Conservation (phyloP, 2,329 filamentous ascomycete genomes). For the Juglanconis oblonga region DNA sequence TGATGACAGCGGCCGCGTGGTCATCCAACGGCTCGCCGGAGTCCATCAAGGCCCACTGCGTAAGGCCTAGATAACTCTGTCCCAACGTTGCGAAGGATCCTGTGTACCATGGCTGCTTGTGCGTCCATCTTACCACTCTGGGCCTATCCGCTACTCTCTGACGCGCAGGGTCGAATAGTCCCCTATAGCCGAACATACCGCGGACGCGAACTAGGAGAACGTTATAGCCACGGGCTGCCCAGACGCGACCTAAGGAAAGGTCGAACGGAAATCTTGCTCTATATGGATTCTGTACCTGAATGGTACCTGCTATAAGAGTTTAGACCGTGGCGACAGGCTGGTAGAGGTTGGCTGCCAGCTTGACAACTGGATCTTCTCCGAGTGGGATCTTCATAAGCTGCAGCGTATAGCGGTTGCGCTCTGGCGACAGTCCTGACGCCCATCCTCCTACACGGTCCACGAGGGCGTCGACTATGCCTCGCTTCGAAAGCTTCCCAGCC, state of each 20-base stretch:
- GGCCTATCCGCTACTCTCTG: constrained; percentile 16
- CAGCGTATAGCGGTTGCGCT: too few relatives aligned
- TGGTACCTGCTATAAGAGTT: neutral
- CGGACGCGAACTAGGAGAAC: constrained; percentile 21
- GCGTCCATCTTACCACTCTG: constrained; percentile 22
- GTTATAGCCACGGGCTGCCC: constrained; percentile 23
- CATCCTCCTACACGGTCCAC: too few relatives aligned
- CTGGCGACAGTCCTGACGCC: too few relatives aligned
- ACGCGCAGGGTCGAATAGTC: constrained; percentile 9
- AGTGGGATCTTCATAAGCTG: too few relatives aligned
- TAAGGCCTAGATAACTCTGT: constrained; percentile 20
- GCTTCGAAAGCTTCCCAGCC: too few relatives aligned
- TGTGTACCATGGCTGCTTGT: constrained; percentile 22
- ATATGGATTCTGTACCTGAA: constrained; percentile 19
- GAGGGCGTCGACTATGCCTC: too few relatives aligned
- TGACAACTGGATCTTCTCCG: too few relatives aligned
- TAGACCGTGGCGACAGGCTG: too few relatives aligned
- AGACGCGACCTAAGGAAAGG: constrained; percentile 9
- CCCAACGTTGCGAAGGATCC: constrained; percentile 22
- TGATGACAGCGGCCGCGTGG: constrained; percentile 14
- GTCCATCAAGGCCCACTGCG: constrained; percentile 21
- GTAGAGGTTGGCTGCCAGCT: too few relatives aligned
- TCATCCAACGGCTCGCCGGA: constrained; percentile 18
- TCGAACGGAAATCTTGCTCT: constrained; percentile 12
- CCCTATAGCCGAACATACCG: constrained; percentile 23